A percentile compares a stretch with the other conserved stretches of the same genome.
phyloP scores from a whole-genome alignment of 768 basidiomycete genomes.

The Daedaleopsis sinensis region DNA sequence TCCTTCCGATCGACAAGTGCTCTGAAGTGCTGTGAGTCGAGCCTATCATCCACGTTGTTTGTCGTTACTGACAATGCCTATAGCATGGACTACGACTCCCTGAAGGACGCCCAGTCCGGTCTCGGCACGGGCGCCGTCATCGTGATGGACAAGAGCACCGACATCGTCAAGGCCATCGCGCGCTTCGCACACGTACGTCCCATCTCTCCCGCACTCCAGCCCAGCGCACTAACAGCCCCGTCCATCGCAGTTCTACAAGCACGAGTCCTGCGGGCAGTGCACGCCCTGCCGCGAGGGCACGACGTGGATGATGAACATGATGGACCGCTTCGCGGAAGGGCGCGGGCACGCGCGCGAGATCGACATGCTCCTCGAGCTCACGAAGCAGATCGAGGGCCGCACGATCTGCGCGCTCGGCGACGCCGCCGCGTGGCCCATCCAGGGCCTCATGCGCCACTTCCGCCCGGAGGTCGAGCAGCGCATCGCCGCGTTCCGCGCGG shows the following conservation, averaged over 20 bases:
- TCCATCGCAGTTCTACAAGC: conserved; percentile 83
- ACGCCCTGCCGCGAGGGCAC: conserved; percentile 95
- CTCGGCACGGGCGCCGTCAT: conserved; percentile 98
- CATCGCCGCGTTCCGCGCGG: conserved; percentile 73
- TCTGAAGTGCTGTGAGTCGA: conserved; percentile 37
- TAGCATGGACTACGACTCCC: conserved; percentile 98
- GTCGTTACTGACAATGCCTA: too few species aligned
- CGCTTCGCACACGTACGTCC: conserved; percentile 76
- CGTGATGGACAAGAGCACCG: conserved; percentile 98
- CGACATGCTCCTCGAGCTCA: conserved; percentile 96
- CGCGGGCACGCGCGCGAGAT: conserved; percentile 92
- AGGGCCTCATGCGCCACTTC: conserved; percentile 97
- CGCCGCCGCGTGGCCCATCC: conserved; percentile 98
- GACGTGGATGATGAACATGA: conserved; percentile 99
- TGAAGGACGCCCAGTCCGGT: conserved; percentile 95
- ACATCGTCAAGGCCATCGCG: conserved; percentile 92
- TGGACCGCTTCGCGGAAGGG: conserved; percentile 94
- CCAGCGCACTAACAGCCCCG: not conserved
- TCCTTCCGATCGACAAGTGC: conserved; percentile 83
- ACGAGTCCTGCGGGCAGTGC: conserved; percentile 98
- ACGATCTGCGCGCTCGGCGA: conserved; percentile 98
- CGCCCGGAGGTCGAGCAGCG: conserved; percentile 92
- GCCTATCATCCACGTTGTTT: not conserved
- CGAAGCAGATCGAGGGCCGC: conserved; percentile 97
- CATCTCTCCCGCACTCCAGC: not conserved